Percentiles rank a stretch among this genome's conserved stretches.
phyloP scores from a whole-genome alignment of 1,284 basidiomycete genomes.

The Naganishia cerealis region DNA sequence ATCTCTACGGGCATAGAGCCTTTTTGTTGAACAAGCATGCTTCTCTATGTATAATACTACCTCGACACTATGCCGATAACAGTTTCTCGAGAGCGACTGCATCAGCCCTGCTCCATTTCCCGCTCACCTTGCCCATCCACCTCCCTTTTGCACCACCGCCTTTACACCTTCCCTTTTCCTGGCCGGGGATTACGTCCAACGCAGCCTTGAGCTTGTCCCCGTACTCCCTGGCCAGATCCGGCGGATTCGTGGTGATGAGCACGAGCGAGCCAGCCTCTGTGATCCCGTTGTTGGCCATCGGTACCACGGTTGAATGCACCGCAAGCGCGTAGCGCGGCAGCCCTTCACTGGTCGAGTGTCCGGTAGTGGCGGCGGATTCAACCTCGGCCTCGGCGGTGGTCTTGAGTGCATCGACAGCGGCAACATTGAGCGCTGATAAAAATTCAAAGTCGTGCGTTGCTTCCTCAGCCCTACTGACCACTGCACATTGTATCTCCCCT shows the following conservation, averaged over 20 bases:
- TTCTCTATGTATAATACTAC: background rate
- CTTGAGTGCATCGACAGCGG: background rate
- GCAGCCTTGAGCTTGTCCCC: conserved; percentile 61
- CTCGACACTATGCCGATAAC: background rate
- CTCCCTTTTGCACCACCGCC: conserved; percentile 54
- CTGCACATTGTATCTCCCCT: background rate
- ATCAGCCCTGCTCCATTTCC: conserved; percentile 48
- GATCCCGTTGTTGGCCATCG: conserved; percentile 25
- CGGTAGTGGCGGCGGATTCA: background rate
- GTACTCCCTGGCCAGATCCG: conserved; percentile 62
- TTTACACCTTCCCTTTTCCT: conserved; percentile 46
- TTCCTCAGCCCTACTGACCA: conserved; percentile 33
- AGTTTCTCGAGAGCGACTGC: conserved; percentile 34
- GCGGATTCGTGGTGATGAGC: conserved; percentile 29
- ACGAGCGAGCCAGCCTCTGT: conserved; percentile 26
- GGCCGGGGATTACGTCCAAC: conserved; percentile 59
- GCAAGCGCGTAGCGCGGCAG: conserved; percentile 21
- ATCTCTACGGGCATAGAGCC: background rate
- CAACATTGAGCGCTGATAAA: conserved; percentile 31
- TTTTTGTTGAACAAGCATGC: background rate
- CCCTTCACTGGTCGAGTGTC: background rate
- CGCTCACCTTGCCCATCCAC: conserved; percentile 53
- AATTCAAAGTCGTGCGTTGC: conserved; percentile 51
- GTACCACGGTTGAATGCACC: conserved; percentile 22
- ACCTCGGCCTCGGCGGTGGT: background rate